These are phyloP conservation scores for Solanum chiquidenum DNA, from an alignment of 257 asterid species.

Conservation along the genomic window DNA sequence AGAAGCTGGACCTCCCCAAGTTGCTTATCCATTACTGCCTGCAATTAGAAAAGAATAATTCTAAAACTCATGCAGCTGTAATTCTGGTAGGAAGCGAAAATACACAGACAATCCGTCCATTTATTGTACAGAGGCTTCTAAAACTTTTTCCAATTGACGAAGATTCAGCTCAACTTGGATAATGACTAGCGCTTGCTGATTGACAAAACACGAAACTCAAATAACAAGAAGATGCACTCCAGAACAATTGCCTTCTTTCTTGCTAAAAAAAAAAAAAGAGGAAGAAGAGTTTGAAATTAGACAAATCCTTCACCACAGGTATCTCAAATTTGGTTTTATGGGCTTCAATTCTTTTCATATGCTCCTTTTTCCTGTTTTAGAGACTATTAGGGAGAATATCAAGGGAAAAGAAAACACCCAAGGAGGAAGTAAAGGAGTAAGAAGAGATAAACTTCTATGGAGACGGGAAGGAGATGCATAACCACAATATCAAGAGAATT, in stretches of 20 bases:
- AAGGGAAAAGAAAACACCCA: neutral
- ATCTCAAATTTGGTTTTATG: neutral
- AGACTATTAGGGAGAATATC: neutral
- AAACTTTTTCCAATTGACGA: neutral
- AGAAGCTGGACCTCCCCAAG: slow-evolving; percentile 54
- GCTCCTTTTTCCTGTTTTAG: neutral
- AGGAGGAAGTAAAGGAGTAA: neutral
- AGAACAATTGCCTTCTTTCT: neutral
- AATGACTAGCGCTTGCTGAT: neutral
- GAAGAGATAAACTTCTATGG: neutral
- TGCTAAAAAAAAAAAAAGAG: neutral
- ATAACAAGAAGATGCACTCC: neutral
- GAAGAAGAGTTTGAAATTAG: neutral
- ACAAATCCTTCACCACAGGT: neutral
- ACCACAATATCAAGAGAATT: neutral
- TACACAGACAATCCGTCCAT: neutral
- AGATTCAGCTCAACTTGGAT: neutral
- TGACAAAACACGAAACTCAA: neutral
- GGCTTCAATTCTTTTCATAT: neutral
- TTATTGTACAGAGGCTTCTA: neutral
- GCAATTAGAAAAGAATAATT: neutral
- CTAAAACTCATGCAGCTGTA: neutral
- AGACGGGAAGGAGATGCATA: neutral
- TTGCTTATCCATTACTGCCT: slow-evolving; percentile 59
- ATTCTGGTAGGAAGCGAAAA: neutral